phyloP scores from a whole-genome alignment of 768 basidiomycete genomes.

The Boletus subparvulus region DNA sequence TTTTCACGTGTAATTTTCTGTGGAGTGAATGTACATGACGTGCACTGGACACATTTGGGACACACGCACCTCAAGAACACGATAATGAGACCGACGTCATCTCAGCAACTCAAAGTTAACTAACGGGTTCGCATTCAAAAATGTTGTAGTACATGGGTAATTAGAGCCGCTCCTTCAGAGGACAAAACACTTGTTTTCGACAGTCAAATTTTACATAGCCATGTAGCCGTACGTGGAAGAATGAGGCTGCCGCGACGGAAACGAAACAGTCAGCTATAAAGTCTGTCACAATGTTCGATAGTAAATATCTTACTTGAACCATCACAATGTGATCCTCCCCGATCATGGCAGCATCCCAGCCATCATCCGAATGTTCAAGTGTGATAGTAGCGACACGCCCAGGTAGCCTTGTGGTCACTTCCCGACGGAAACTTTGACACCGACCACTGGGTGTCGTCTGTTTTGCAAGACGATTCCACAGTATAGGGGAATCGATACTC shows the following conservation, averaged over 20 bases:
- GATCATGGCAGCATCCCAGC: slow-evolving; percentile 36
- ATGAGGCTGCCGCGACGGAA: slow-evolving; percentile 8
- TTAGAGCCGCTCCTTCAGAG: not conserved
- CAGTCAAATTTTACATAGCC: slow-evolving; percentile 22
- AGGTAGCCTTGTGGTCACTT: slow-evolving; percentile 30
- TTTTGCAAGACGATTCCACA: slow-evolving; percentile 21
- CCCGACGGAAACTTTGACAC: slow-evolving; percentile 18
- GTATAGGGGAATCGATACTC: slow-evolving; percentile 3
- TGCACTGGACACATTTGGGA: too few species aligned
- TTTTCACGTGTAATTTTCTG: too few species aligned
- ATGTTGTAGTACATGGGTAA: not conserved
- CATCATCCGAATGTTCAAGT: slow-evolving; percentile 11
- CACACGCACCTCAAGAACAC: too few species aligned
- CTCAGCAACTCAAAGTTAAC: too few species aligned
- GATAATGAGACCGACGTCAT: too few species aligned
- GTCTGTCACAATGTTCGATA: not conserved
- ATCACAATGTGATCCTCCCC: slow-evolving; percentile 36
- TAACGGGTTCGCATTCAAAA: too few species aligned
- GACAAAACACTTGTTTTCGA: not conserved
- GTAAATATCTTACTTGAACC: slow-evolving; percentile 28
- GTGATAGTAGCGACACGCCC: slow-evolving; percentile 23
- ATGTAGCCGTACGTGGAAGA: slow-evolving; percentile 25
- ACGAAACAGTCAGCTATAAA: not conserved
- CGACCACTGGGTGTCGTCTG: slow-evolving; percentile 6
- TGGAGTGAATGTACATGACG: too few species aligned